Conservation (phyloP, 768 basidiomycete genomes). For the Russula sp. region DNA sequence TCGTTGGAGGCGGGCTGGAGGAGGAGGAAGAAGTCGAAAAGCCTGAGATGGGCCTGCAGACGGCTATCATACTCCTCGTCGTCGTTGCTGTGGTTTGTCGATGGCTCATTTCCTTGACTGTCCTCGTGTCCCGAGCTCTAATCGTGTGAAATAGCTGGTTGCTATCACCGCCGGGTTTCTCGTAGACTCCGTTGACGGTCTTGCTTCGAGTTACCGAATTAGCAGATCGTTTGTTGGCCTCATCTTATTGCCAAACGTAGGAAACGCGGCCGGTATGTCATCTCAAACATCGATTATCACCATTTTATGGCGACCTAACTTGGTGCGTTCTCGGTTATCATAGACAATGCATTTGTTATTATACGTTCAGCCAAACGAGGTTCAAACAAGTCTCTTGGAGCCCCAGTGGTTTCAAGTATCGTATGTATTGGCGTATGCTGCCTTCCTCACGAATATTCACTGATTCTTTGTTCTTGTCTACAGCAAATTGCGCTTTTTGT, state of each 20-base stretch:
- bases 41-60: constrained; percentile 39
- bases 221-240: constrained; percentile 82
- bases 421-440: constrained; percentile 43
- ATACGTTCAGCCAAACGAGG: constrained; percentile 89
- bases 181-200: constrained; percentile 76
- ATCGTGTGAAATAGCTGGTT: constrained; percentile 37
- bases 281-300: background rate
- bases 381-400: constrained; percentile 78
- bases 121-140: background rate
- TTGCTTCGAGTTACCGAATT: constrained; percentile 57
- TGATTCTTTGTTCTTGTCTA: background rate
- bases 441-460: background rate
- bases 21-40: constrained; percentile 31
- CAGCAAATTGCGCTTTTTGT: constrained; percentile 85
- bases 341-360: constrained; percentile 88
- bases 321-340: constrained; percentile 1
- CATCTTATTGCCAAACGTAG: constrained; percentile 86
- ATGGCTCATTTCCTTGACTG: background rate
- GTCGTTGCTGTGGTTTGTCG: constrained; percentile 43
- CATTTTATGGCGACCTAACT: constrained; percentile 11
- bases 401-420: constrained; percentile 84
- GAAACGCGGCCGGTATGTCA: constrained; percentile 71
- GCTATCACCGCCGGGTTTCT: constrained; percentile 60
- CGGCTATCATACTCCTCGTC: constrained; percentile 39
- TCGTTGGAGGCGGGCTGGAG: constrained; percentile 22